Base-by-base conservation (phyloP, 208 protist species). In the Trypanosoma congolense region DNA sequence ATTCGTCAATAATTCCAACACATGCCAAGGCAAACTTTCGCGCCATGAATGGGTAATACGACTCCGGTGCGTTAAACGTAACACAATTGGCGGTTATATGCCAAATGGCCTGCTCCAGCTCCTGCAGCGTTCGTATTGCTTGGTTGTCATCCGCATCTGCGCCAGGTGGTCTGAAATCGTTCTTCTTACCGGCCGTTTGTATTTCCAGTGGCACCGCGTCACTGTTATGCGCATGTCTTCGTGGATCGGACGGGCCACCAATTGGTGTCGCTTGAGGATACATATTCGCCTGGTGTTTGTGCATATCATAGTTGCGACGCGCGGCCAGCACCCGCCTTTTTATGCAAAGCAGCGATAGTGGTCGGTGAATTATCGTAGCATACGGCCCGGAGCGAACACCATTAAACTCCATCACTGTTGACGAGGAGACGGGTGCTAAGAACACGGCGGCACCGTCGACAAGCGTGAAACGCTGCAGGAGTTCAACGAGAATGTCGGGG, bases 331-430 rank as follows among this genome's bases (percentile, higher is more conserved):
- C 73, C 45, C 70, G 61, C 26, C 54, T 50, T 35, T 83, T 83
- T 35, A 89, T 75, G 54, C 65, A 54, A 3, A 68, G 65, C 19
- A 92, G 64, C 25, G 70, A 86, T 40, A 86, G 45, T 10, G 85
- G 80, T 4, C 46, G 50, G 19, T 54, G 61, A 24, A 92, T 67
- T 47, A 90, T 70, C 18, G 62, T 77, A 41, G 53, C 48, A 44
- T 92, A 92, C 6, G 79, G 67, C 2, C 69, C 77, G 19, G 76
- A 75, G 19, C 74, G 79, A 29, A 82, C 72, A n/a, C 75, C 80
- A 53, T 87, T 80, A 65, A 83, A 88, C 71, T 90, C 78, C 85
- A 92, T 88, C 25, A 90, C 78, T 22, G 85, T 89, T 12, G 70
- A 56, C 6, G 75, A 66, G 24, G 66, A 66, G 44, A 92, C 81